Base-by-base conservation (phyloP, 2,329 filamentous ascomycete genomes). In the Aspergillus novoparasiticus region DNA sequence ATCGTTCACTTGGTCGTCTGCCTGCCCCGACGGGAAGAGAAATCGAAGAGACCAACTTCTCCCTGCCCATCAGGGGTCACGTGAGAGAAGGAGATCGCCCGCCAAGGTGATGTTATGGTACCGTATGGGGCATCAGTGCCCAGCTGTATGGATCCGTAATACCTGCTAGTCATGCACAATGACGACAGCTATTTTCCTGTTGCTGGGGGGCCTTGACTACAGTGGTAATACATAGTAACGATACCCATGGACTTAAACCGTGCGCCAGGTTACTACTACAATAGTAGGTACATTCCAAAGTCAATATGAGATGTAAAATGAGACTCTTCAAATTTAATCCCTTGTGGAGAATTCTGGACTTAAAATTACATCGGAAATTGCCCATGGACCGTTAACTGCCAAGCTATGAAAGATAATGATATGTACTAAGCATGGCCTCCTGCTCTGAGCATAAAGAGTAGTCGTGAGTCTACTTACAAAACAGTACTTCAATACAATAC, bases 1-100 rank as follows among this genome's bases (percentile, higher is more conserved):
- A 59, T 50, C 45, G 19, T 55, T 55, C 51, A 55, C 32, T 55
- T 55, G 32, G 32, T 39, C 19, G 51, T 54, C 32, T 39, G 51
- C 51, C n/a, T 55, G 11, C n/a, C 51, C 51, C 11, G 30, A 55
- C 14, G 19, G 28, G 34, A 28, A n/a, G 39, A 41, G 36, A 41
- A 41, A 41, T 41, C 39, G 16, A 19, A 41, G 45, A 14, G 45
- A 28, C 23, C 45, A 55, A 39, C 39, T n/a, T 36, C 39, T 39
- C 51, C 51, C n/a, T n/a, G 32, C 26, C 28, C 16, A 21, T 19
- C 14, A 14, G 10, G 6, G 4, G 2, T 55, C 51, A 55, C 51
- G 51, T 55, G 51, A 16, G 51, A 1, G 3, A 28, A 53, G 16
- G 34, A 2, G 51, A 55, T 55, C 51, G 51, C 36, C 34, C 51